These are phyloP conservation scores for Arthrocladium fulminans DNA, from an alignment of 2,329 filamentous ascomycete species.

Conservation along the genomic window DNA sequence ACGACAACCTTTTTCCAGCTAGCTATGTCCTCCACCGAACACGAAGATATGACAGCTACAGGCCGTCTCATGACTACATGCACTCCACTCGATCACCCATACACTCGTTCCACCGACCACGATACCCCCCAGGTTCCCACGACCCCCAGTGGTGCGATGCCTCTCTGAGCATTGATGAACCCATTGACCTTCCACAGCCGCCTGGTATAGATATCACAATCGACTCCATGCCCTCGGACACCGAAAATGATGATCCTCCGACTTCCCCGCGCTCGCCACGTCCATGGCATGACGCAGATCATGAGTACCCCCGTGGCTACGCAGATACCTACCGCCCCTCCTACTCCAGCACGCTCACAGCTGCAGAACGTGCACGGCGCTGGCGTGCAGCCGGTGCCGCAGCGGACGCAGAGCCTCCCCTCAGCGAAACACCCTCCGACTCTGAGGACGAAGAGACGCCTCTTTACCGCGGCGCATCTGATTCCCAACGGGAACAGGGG, in stretches of 20 bases:
- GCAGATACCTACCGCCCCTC: background rate
- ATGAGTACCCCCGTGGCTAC: constrained; percentile 8
- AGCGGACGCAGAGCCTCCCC: constrained; percentile 8
- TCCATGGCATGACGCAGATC: constrained; percentile 20
- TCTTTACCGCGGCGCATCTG: background rate
- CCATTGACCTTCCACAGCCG: constrained; percentile 10
- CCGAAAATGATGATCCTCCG: constrained; percentile 9
- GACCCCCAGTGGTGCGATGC: background rate
- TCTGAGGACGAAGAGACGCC: background rate
- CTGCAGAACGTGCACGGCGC: constrained; percentile 5
- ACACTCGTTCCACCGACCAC: constrained; percentile 25
- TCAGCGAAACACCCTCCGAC: background rate
- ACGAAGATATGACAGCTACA: constrained; percentile 17
- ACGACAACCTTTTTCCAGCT: constrained; percentile 59
- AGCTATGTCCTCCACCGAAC: constrained; percentile 24
- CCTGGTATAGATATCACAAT: constrained; percentile 17
- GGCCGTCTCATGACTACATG: constrained; percentile 34
- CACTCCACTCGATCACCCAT: constrained; percentile 30
- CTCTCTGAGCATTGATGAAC: constrained; percentile 9
- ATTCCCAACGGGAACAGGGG: background rate
- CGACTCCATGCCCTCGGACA: constrained; percentile 13
- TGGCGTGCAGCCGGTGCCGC: constrained; percentile 4
- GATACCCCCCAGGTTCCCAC: constrained; percentile 18
- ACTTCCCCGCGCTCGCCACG: constrained; percentile 15
- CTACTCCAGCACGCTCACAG: background rate